Base-by-base conservation (phyloP, 2,329 filamentous ascomycete genomes). In the Phaeomoniella chlamydospora region DNA sequence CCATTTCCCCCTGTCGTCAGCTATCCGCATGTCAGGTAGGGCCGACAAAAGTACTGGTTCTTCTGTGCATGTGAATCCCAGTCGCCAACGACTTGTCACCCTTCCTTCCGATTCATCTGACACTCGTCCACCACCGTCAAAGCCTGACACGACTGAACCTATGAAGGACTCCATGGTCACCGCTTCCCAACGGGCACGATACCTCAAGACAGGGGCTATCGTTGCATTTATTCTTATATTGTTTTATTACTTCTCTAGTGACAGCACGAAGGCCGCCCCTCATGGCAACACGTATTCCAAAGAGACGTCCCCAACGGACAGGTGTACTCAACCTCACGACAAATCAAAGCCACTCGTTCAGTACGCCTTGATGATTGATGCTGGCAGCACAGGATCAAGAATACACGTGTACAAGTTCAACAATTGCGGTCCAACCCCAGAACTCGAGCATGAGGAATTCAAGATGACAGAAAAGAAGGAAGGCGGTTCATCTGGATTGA, bases 341-440 rank as follows among this genome's bases (percentile, higher is more conserved):
- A 77, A 81, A 51, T 80, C 85, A 45, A 96, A 94, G 65, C 88
- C 90, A 34, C 74, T 98, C 46, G 79, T 94, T 42, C 90, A 98
- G 56, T 98, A 96, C 64, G 92, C 90, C 42, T 73, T 96, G 52
- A 98, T 98, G 90, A 84, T 98, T 52, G 90, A 98, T 60, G 90
- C 90, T 33, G 90, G 90, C 49, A 96, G 87, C 67, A 96, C 90
- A 37, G 90, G 90, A 41, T 96, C 90, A 41, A 81, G 90, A 49
- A 94, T 98, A 55, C 92, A 98, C 65, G 86, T 96, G 40, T 98
- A 94, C 70, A 83, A 86, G 55, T 98, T 96, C 74, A 96, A 96
- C 70, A 96, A 96, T 66, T 98, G 88, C 64, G 90, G 87, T 10
- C 64, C 84, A 5, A 87, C 87, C n/a, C 90, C 90, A 16, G 87